Conservation (phyloP, 805 yeast genomes). For the Martiniozyma abietophila region DNA sequence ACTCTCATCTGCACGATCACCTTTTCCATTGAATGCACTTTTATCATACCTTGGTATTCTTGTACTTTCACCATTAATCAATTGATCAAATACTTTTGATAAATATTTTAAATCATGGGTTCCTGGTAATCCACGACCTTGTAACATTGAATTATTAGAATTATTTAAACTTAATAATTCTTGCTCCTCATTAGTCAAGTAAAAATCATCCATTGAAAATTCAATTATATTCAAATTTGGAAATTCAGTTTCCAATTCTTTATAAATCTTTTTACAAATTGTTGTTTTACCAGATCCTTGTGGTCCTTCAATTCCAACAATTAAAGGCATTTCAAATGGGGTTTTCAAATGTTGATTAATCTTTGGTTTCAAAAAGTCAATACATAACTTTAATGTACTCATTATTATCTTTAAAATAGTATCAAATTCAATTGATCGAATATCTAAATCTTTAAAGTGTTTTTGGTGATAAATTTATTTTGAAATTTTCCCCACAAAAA, state of each 20-base stretch:
- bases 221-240: slow-evolving; percentile 29
- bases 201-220: slow-evolving; percentile 81
- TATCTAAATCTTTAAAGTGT: too few relatives aligned
- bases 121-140: slow-evolving; percentile 87
- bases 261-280: slow-evolving; percentile 34
- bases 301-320: slow-evolving; percentile 58
- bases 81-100: slow-evolving; percentile 26
- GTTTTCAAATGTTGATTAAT: too few relatives aligned
- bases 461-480: too few relatives aligned
- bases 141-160: slow-evolving; percentile 36
- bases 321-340: slow-evolving; percentile 24
- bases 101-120: slow-evolving; percentile 68
- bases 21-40: slow-evolving; percentile 58
- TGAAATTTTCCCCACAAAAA: too few relatives aligned
- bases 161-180: slow-evolving; percentile 29
- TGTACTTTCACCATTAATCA: slow-evolving; percentile 23
- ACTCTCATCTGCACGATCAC: slow-evolving; percentile 64
- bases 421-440: too few relatives aligned
- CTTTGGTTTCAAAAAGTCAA: too few relatives aligned
- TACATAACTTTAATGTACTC: too few relatives aligned
- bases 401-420: too few relatives aligned
- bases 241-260: too few relatives aligned
- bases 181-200: slow-evolving; percentile 61
- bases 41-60: slow-evolving; percentile 71
- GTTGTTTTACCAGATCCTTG: slow-evolving; percentile 77